These are phyloP conservation scores for Triticum dicoccoides DNA, from an alignment of 176 grass and related monocot genomes.

Conservation along the genomic window DNA sequence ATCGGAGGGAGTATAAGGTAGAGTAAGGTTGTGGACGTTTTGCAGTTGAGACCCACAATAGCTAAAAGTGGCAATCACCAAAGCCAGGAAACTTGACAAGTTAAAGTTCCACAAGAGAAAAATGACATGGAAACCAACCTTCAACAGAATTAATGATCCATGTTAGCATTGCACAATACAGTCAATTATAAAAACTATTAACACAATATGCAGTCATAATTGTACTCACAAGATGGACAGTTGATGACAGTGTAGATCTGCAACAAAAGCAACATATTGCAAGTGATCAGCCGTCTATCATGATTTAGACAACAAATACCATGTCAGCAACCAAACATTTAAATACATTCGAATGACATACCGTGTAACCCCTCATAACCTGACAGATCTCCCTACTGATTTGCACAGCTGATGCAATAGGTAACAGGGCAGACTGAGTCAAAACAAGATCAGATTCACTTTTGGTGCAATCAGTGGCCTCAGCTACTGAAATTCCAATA, in stretches of 20 bases:
- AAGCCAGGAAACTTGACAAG: constrained; percentile 29
- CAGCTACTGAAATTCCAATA: constrained; percentile 44
- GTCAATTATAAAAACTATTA: not conserved
- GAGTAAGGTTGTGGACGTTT: not conserved
- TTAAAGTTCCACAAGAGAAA: constrained; percentile 41
- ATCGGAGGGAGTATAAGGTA: not conserved
- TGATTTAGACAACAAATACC: not conserved
- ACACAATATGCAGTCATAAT: not conserved
- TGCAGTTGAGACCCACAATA: constrained; percentile 37
- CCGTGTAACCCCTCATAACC: constrained; percentile 27
- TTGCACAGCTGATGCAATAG: constrained; percentile 36
- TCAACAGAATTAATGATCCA: constrained; percentile 32
- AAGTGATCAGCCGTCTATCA: constrained; percentile 24
- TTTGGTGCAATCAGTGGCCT: constrained; percentile 52
- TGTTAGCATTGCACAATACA: constrained; percentile 20
- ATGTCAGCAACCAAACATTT: not conserved
- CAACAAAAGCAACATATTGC: constrained; percentile 16
- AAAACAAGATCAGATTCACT: constrained; percentile 56
- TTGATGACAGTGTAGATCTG: constrained; percentile 52
- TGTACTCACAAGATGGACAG: constrained; percentile 46
- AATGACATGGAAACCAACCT: constrained; percentile 34
- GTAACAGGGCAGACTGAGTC: constrained; percentile 29
- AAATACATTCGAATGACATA: constrained; percentile 28
- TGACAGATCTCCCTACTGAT: constrained; percentile 46
- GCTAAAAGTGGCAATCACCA: constrained; percentile 24